These are phyloP conservation scores for Psidium guajava DNA, from an alignment of 345 rosid genomes.

Conservation along the genomic window DNA sequence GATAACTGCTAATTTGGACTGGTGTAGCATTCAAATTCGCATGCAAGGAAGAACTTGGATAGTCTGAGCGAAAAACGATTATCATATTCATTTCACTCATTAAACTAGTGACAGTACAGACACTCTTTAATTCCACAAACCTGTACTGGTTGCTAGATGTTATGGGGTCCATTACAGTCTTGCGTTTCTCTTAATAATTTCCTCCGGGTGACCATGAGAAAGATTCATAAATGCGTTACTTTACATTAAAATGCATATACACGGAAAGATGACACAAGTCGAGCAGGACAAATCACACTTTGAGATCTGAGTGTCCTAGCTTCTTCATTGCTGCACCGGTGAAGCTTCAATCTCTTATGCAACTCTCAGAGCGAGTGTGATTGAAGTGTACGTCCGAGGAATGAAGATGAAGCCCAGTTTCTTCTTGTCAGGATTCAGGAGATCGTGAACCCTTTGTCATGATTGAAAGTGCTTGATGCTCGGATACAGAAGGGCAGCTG, in stretches of 20 bases:
- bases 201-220: not conserved
- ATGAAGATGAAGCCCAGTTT: not conserved
- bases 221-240: not conserved
- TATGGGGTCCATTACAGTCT: not conserved
- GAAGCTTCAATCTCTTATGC: not conserved
- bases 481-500: not conserved
- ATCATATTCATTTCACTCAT: not conserved
- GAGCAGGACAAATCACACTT: not conserved
- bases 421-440: not conserved
- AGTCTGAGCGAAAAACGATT: not conserved
- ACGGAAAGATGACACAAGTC: not conserved
- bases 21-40: not conserved
- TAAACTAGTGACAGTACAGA: not conserved
- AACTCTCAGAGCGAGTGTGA: not conserved
- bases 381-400: not conserved
- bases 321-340: not conserved
- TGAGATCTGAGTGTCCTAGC: not conserved
- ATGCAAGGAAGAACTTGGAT: not conserved
- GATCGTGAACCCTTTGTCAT: not conserved
- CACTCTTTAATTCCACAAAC: not conserved
- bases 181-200: not conserved
- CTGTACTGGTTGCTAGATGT: not conserved
- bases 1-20: not conserved
- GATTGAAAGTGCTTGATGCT: not conserved
- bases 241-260: not conserved